phyloP scores from a whole-genome alignment of 345 rosid species.

The Hibiscus mutabilis region DNA sequence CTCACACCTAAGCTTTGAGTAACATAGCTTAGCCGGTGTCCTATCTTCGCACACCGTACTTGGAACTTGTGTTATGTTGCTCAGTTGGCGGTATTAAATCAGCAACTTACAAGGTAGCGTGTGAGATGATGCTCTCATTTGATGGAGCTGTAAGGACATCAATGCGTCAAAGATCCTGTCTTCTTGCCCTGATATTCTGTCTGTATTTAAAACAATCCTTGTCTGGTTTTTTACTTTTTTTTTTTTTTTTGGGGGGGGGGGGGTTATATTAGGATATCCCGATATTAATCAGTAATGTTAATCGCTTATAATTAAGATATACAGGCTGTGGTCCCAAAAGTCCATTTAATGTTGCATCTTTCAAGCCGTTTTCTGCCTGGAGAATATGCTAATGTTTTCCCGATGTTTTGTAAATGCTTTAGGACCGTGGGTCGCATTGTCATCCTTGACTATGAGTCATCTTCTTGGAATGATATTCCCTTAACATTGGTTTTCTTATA shows the following conservation, averaged over 20 bases:
- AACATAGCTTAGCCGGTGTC: neutral
- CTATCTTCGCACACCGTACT: neutral
- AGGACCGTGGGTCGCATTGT: neutral
- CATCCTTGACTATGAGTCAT: neutral
- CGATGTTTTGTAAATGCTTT: neutral
- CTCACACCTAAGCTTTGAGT: neutral
- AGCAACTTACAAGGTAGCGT: neutral
- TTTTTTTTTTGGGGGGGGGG: no score
- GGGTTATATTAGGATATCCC: neutral
- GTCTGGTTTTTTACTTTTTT: neutral
- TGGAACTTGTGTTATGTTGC: neutral
- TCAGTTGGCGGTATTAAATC: neutral
- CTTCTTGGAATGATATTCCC: neutral
- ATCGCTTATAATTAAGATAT: neutral
- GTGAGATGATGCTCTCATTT: neutral
- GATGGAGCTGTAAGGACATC: no score
- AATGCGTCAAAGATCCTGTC: neutral
- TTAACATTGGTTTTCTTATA: neutral
- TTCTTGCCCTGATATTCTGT: neutral
- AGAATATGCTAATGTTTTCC: neutral
- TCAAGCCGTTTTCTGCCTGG: neutral
- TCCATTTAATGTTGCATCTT: neutral
- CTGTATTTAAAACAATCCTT: neutral
- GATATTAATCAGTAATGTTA: neutral
- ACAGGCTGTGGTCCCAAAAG: neutral